Evolutionary conservation across 2,329 filamentous ascomycete species (phyloP).

Genomic region (Trichoderma aggressivum): DNA sequence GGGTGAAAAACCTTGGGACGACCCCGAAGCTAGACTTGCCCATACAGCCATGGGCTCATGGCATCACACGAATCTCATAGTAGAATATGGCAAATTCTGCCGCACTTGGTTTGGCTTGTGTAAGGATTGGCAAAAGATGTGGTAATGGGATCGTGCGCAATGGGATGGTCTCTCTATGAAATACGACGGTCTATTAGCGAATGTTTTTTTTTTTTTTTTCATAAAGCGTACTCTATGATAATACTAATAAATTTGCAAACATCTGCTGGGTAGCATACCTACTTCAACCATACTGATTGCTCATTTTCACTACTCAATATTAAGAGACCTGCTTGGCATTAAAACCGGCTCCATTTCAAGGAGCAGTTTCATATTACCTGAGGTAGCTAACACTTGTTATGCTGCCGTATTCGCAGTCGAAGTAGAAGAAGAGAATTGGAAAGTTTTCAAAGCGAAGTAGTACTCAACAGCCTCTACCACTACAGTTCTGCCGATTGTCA

Average conservation of each 20-base stretch:
- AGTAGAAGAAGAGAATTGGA: background rate
- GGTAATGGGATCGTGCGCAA: background rate
- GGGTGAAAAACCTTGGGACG: conserved; percentile 22
- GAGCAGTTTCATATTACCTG: background rate
- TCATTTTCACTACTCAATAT: background rate
- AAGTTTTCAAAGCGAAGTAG: background rate
- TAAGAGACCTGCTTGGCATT: background rate
- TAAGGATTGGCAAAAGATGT: conserved; percentile 24
- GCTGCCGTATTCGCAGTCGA: background rate
- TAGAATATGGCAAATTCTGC: conserved; percentile 27
- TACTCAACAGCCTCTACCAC: background rate
- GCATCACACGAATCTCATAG: conserved; percentile 22
- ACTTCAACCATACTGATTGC: background rate
- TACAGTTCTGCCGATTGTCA: background rate
- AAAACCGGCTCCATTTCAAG: background rate
- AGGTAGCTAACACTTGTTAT: background rate
- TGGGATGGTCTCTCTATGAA: background rate
- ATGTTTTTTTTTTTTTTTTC: background rate
- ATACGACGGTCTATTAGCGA: background rate
- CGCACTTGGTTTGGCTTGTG: conserved; percentile 25
- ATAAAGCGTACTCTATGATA: background rate
- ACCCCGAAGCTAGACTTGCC: conserved; percentile 23
- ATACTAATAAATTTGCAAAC: background rate
- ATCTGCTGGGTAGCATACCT: background rate
- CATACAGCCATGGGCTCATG: conserved; percentile 26